Conservation (phyloP, 179 eudicot genomes). For the Nepenthes alata region DNA sequence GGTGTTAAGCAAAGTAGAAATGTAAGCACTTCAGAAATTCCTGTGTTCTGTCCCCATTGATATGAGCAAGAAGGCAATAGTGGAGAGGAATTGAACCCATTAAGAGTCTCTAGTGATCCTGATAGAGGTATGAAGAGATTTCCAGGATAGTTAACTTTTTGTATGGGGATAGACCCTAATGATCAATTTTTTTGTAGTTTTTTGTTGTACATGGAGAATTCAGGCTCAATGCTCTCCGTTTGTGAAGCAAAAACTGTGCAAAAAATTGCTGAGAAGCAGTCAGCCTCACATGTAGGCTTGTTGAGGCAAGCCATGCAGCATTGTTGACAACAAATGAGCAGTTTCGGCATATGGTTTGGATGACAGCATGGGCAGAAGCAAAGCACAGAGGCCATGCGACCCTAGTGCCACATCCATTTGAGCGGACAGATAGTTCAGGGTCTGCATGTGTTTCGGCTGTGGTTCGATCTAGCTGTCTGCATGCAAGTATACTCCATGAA, state of each 20-base stretch:
- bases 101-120: constrained; percentile 46
- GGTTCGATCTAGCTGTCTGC: too few species aligned
- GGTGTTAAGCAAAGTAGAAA: constrained; percentile 35
- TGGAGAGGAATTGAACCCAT: constrained; percentile 40
- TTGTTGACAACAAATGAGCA: constrained; percentile 72
- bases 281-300: constrained; percentile 47
- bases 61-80: constrained; percentile 38
- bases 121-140: constrained; percentile 77
- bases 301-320: constrained; percentile 77
- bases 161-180: constrained; percentile 65
- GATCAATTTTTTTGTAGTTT: constrained; percentile 80
- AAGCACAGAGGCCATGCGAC: too few species aligned
- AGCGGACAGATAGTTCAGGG: too few species aligned
- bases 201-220: constrained; percentile 96
- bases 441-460: too few species aligned
- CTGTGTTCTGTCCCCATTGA: constrained; percentile 44
- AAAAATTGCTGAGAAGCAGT: constrained; percentile 71
- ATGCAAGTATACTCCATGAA: too few species aligned
- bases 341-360: constrained; percentile 75
- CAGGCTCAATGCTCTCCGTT: constrained; percentile 92
- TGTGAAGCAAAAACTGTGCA: constrained; percentile 73
- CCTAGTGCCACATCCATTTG: too few species aligned
- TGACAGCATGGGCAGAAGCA: constrained; percentile 85
- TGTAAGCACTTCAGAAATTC: constrained; percentile 37
- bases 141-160: constrained; percentile 82